Base-by-base conservation (phyloP, 176 grass and related monocot genomes). In the Hsuehochloa calcarea region DNA sequence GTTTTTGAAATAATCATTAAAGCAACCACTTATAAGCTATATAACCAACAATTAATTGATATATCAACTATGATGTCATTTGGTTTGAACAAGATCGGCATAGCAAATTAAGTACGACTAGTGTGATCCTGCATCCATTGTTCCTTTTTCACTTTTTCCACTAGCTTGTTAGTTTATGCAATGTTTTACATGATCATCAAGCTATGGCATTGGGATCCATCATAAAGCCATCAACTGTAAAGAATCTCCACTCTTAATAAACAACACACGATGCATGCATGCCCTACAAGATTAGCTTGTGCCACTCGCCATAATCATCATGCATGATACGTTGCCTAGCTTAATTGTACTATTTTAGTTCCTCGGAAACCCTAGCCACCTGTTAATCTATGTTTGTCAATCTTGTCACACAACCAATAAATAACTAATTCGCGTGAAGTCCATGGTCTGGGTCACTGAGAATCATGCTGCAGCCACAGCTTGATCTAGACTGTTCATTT, bases 151-250 rank as follows among this genome's bases (percentile, higher is more conserved):
- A 1, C 63, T 59, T 85, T 85, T 46, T 9, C 17, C 49, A 69
- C 44, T 8, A 73, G 6, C 23, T 39, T 54, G n/a, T 10, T 35
- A 25, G 20, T 31, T 19, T 45, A 58, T 68, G 38, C 11, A 29
- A 29, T 5, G 14, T 45, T 25, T 15, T 47, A 20, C 40, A 52
- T 25, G 44, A 73, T 60, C 41, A 43, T 83, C 43, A 87, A 51
- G 14, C 68, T 8, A 27, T 64, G 69, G 35, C 80, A 59, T 84
- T 79, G 58, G 81, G 80, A 88, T 88, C 45, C 73, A 78, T 88
- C 45, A 34, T 44, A 88, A 88, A 84, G 65, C 55, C n/a, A 79
- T 84, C 87, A 55, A 7, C 63, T 46, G 55, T n/a, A 83, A 65
- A 79, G 86, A 77, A 88, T 88, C 86, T 65, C 54, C 12, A n/a